These are phyloP conservation scores for Rhodofomes roseus DNA, from an alignment of 1,284 basidiomycete genomes.

Conservation along the genomic window DNA sequence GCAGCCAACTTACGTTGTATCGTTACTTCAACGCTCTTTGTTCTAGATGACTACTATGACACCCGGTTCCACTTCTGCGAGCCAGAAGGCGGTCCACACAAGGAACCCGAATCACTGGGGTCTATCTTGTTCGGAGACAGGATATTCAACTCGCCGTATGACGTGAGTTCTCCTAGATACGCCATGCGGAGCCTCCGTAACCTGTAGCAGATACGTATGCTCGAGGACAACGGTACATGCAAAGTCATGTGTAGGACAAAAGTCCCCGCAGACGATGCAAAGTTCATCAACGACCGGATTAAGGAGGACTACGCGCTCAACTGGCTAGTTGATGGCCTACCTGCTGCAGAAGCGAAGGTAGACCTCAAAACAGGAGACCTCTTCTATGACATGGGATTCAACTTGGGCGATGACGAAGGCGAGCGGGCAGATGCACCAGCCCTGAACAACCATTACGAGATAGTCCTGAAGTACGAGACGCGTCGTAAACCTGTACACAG, in stretches of 20 bases:
- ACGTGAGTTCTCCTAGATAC: slow-evolving; percentile 47
- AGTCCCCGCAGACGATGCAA: slow-evolving; percentile 71
- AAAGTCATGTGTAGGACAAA: slow-evolving; percentile 65
- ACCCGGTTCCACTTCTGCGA: slow-evolving; percentile 84
- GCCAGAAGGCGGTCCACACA: slow-evolving; percentile 73
- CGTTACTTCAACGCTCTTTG: slow-evolving; percentile 13
- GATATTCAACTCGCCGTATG: slow-evolving; percentile 88
- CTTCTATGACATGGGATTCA: slow-evolving; percentile 90
- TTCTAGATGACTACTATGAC: slow-evolving; percentile 83
- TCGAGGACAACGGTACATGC: slow-evolving; percentile 72
- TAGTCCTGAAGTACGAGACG: slow-evolving; percentile 64
- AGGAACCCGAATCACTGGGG: slow-evolving; percentile 86
- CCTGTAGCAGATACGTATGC: slow-evolving; percentile 66
- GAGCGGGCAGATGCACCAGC: slow-evolving; percentile 55
- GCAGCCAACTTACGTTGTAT: not conserved
- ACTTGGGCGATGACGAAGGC: slow-evolving; percentile 64
- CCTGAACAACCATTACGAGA: slow-evolving; percentile 92
- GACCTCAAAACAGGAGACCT: slow-evolving; percentile 75
- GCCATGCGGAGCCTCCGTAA: not conserved
- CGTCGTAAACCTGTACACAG: not conserved
- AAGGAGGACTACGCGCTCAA: slow-evolving; percentile 92
- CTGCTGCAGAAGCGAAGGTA: slow-evolving; percentile 88
- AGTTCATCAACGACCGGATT: slow-evolving; percentile 91
- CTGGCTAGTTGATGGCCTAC: slow-evolving; percentile 93
- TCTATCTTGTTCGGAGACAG: slow-evolving; percentile 95